Percentiles rank a stretch among this genome's conserved stretches.
Evolutionary conservation across 139 green algal genomes (phyloP).

Genomic region (Chlamydomonas asymmetrica): DNA sequence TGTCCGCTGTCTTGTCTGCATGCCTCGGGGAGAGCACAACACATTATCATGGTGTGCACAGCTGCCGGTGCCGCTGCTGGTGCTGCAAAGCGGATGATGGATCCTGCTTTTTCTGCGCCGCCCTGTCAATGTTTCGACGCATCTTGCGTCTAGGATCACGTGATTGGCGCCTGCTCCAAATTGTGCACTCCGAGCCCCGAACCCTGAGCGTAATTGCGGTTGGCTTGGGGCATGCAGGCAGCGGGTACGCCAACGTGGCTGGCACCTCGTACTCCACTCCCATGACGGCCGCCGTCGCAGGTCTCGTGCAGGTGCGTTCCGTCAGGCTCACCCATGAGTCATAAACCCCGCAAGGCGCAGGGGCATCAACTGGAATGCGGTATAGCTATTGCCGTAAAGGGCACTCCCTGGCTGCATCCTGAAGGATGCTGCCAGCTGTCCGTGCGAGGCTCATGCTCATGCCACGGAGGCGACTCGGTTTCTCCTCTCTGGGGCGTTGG

Average conservation of each 20-base stretch:
- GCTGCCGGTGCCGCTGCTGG: not conserved
- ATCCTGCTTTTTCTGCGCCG: not conserved
- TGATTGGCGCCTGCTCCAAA: not conserved
- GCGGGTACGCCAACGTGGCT: not conserved
- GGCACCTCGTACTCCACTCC: conserved; percentile 20
- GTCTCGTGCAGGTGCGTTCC: conserved; percentile 16
- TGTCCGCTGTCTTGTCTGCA: no score
- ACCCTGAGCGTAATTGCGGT: no score
- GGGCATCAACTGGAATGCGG: not conserved
- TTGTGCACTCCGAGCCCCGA: not conserved
- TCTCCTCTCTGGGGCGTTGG: not conserved
- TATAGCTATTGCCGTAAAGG: not conserved
- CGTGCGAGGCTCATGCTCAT: not conserved
- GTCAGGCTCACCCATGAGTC: conserved; percentile 4
- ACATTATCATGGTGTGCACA: not conserved
- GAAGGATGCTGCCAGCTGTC: not conserved
- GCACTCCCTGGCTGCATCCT: not conserved
- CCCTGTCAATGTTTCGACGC: no score
- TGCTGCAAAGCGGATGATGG: not conserved
- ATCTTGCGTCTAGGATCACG: not conserved
- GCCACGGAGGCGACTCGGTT: not conserved
- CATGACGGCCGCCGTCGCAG: conserved; percentile 15
- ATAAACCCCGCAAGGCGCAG: not conserved
- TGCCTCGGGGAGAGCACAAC: no score
- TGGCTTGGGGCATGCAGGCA: not conserved